Evolutionary conservation across 805 yeast genomes (phyloP).

Genomic region (Wickerhamiella azymoides): DNA sequence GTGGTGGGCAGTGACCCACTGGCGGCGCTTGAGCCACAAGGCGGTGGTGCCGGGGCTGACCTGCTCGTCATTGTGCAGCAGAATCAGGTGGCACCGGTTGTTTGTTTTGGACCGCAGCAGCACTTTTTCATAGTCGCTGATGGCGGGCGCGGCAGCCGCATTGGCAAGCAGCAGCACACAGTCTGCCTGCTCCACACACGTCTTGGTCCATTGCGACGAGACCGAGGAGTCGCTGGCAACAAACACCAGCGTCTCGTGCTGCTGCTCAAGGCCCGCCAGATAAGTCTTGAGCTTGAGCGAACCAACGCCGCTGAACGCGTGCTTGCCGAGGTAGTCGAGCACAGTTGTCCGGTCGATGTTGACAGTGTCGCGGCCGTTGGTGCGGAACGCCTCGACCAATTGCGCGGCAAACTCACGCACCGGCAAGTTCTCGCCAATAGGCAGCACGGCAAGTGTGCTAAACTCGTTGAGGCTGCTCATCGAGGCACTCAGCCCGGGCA

Average conservation of each 20-base stretch:
- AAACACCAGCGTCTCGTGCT: constrained; percentile 75
- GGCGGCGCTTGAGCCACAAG: constrained; percentile 68
- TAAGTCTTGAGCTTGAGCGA: constrained; percentile 76
- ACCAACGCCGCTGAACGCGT: constrained; percentile 84
- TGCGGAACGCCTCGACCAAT: constrained; percentile 54
- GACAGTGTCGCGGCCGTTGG: constrained; percentile 58
- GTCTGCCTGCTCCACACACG: constrained; percentile 91
- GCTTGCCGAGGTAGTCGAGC: constrained; percentile 67
- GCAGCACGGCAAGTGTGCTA: constrained; percentile 74
- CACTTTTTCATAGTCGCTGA: constrained; percentile 77
- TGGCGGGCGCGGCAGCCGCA: constrained; percentile 53
- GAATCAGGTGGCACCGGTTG: constrained; percentile 74
- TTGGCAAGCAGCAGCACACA: constrained; percentile 83
- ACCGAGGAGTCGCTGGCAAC: constrained; percentile 67
- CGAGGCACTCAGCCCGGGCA: too few relatives aligned
- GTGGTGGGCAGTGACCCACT: constrained; percentile 89
- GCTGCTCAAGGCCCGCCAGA: constrained; percentile 82
- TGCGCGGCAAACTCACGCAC: constrained; percentile 71
- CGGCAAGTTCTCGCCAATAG: constrained; percentile 70
- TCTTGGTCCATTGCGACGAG: constrained; percentile 76
- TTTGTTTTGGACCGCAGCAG: constrained; percentile 63
- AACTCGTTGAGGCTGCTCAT: constrained; percentile 34
- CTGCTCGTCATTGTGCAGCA: constrained; percentile 67
- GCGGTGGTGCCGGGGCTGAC: constrained; percentile 79
- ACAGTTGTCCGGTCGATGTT: constrained; percentile 75